Evolutionary conservation across 1,139 yeast species (phyloP), one percentile per base, ranked within the genome.

Genomic region (Debaryomycetaceae sp.): DNA sequence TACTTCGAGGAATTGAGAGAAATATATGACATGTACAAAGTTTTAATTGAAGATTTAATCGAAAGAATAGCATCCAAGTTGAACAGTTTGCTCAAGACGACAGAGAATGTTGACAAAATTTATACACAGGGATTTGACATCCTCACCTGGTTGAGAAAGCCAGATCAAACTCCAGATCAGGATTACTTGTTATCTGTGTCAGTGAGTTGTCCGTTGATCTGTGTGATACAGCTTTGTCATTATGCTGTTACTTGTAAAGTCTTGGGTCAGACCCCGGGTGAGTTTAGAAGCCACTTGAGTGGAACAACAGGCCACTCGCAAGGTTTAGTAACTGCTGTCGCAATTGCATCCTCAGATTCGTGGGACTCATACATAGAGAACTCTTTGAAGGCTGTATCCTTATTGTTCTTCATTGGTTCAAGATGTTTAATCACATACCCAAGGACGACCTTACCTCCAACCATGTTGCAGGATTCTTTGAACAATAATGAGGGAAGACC

Each of bases 231-330:
- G 73, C 78, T 93, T 62, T 87, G 95, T 56, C 98, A 93, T 70
- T 93, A 85, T 65, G 89, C 95, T 45, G 80, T 90, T 55, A 85
- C 97, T 45, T 87, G 96, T 58, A 84, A 85, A 65, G 76, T 88
- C 38, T 78, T 91, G 57, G 96, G 96, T 51, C 73, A 85, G 55
- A 81, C 90, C 49, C 99, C 99, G 34, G 98, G 97, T 56, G 85
- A 88, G 67, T 77, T 93, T 58, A 80, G 91, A 69, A 66, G 76
- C 45, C 68, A 76, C 57, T 73, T 91, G 49, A 68, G 79, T 44
- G 98, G 98, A 61, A 81, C 97, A 39, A 91, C 98, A 44, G 99
- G 99, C 71, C 99, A 93, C 68, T 91, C 98, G 37, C 99, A 93
- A 76, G 99, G 99, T 72, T 76, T 93, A 59, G 87, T 93, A 46